Base-by-base conservation (phyloP, 306 rosid genomes). In the Lupinus albus region DNA sequence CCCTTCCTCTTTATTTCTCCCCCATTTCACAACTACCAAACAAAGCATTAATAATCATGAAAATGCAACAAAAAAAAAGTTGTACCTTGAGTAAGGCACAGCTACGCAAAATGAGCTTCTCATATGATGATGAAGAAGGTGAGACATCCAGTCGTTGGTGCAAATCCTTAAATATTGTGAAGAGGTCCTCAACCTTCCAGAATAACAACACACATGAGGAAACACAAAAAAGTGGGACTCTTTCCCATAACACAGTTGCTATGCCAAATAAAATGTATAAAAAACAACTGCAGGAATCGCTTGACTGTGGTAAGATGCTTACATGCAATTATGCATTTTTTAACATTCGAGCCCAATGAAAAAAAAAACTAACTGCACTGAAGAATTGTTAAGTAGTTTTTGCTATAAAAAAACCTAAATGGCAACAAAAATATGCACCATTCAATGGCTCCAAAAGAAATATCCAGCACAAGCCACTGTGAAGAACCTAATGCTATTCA, bases 121-220 rank as follows among this genome's bases (percentile, higher is more conserved):
- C 86, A 36, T 83, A 88, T 18, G 97, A 84, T 7, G 79, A 67
- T 48, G 79, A 70, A 39, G 91, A 93, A 64, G 89, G 91, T 51
- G 78, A 73, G 76, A 89, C 80, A 66, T 84, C 84, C 67, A 84
- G 71, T 8, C 25, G 78, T 8, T 13, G 66, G 72, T 93, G 98
- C 78, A 84, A 73, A 73, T 78, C 81, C 72, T 75, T 87, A 83
- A 84, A 86, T 60, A 79, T 82, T 70, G 71, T 55, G 65, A 84
- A 51, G 60, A 62, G 77, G 77, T 86, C 88, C 88, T 89, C 96
- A 76, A 89, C 85, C 98, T 93, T 85, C 82, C 85, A 84, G 18
- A 80, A 73, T 39, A 68, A 21, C 25, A 78, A 66, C 49, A 75
- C 4, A 56, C 51, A 35, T 32, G 46, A 71, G 59, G 42, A 52